Base-by-base conservation (phyloP, 2,329 filamentous ascomycete species). In the Fusarium hostae region DNA sequence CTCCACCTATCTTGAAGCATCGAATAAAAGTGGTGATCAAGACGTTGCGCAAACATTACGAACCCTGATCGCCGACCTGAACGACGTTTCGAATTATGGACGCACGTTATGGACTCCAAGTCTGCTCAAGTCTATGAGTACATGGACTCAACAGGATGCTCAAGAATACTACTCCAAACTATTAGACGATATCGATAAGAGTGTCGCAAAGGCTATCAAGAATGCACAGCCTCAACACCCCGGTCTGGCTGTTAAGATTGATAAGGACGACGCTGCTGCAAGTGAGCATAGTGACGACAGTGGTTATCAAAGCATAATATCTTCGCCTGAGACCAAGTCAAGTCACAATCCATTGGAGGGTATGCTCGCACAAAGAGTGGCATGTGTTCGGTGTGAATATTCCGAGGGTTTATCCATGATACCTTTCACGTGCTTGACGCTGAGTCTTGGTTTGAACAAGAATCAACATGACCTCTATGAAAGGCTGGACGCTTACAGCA, bases 81-180 rank as follows among this genome's bases (percentile, higher is more conserved):
- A 92, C 75, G 87, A 92, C 76, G 82, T 87, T 1, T 83, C 86
- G 12, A 93, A 94, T 75, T 91, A 93, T 68, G 94, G 94, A 11
- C 87, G 86, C 75, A 91, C 91, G 24, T 84, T 98, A 18, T 97
- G 94, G 94, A 94, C 94, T 10, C 93, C 94, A 0, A 84, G 88
- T 1, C 89, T 92, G 59, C 84, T 98, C 48, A 97, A 97, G 81
- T 95, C 91, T 13, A 97, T 98, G 91, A 95, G 92, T 80, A 97
- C 93, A 34, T 97, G 93, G 89, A 93, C 97, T 74, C 96, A 98
- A 79, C 96, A 99, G 81, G 96, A 99, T 82, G 96, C 96, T 9
- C 96, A 98, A 79, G 96, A 99, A 80, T 99, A 98, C 80, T 98
- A 93, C 76, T 95, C 94, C 20, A 97, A 95, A 77, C 86, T 99